These are phyloP conservation scores for Pseudocohnilembus persalinus DNA, from an alignment of 169 alveolate genomes.

Conservation along the genomic window DNA sequence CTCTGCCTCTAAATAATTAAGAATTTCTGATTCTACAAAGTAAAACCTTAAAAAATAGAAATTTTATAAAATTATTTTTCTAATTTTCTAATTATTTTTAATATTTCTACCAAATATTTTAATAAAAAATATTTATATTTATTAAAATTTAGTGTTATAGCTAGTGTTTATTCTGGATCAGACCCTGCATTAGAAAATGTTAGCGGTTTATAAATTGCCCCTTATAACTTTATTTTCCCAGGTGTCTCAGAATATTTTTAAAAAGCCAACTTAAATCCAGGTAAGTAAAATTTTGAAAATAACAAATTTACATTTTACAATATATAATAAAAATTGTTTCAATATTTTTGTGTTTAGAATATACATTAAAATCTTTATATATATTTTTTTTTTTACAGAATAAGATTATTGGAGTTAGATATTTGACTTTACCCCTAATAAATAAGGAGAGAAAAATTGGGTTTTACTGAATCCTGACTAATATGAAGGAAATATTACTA, in stretches of 20 bases:
- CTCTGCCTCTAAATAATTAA: slow-evolving; percentile 8
- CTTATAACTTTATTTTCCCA: slow-evolving; percentile 43
- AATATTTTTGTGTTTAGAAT: too few relatives aligned
- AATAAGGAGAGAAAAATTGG: slow-evolving; percentile 27
- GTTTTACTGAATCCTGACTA: slow-evolving; percentile 20
- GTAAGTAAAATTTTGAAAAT: background rate
- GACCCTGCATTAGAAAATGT: slow-evolving; percentile 49
- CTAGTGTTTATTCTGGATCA: slow-evolving; percentile 24
- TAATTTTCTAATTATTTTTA: too few relatives aligned
- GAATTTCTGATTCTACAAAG: slow-evolving; percentile 31
- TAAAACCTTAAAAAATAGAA: background rate
- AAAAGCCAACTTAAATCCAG: slow-evolving; percentile 18
- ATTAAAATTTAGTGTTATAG: slow-evolving; percentile 17
- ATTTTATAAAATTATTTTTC: too few relatives aligned
- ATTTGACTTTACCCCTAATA: slow-evolving; percentile 42
- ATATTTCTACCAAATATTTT: too few relatives aligned
- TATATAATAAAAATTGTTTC: background rate
- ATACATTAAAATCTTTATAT: too few relatives aligned
- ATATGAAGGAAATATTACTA: slow-evolving; percentile 4
- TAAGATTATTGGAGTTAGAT: slow-evolving; percentile 46
- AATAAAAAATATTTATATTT: too few relatives aligned
- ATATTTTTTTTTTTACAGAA: background rate
- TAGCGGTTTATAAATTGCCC: slow-evolving; percentile 26
- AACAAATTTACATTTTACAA: background rate
- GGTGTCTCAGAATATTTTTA: slow-evolving; percentile 14